Evolutionary conservation across 2,329 filamentous ascomycete species (phyloP), one percentile per base, ranked within the genome.

Genomic region (Keithomyces neogunnii): DNA sequence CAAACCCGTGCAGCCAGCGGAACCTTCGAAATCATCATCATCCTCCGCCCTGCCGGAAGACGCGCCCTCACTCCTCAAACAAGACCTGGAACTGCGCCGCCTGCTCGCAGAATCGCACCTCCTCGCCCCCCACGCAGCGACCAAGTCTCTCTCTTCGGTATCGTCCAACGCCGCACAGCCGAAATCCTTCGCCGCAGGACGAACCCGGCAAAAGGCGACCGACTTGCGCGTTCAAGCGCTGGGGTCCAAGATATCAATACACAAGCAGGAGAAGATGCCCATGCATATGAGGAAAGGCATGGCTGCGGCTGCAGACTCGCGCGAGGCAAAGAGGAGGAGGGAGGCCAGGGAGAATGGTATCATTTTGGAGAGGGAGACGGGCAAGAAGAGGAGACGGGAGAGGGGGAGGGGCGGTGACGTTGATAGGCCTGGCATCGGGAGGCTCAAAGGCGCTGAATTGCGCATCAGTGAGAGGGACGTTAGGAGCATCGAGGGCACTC

Each of bases 91-190:
- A 39, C 82, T 99, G 11, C 92, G 96, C 67, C 85, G 90, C 45
- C 82, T 99, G 40, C 82, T 99, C 52, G 80, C 85, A 59, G 93
- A 99, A 75, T 96, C 91, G 0, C 90, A 96, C 69, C 84, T 97
- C 54, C 82, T 97, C 52, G 56, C 62, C 10, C 62, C 66, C 11
- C 73, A 79, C 1, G 73, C 77, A 3, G 75, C 78, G 44, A 74
- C 77, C 19, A 52, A 51, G n/a, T 62, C 67, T 53, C 63, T 66
- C 55, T 61, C 65, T 44, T 73, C 78, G 28, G 63, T 67, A 11
- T 62, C 68, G 51, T 65, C 67, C 48, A 57, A 64, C 43, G 64
- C 71, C 44, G 64, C 69, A 40, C 62, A 64, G 44, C 64, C 67
- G 48, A 72, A 65, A 50, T 66, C 68, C 54, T 79, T 78, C 55